Conservation (phyloP, 2,329 filamentous ascomycete species). For the Sporothrix protearum region DNA sequence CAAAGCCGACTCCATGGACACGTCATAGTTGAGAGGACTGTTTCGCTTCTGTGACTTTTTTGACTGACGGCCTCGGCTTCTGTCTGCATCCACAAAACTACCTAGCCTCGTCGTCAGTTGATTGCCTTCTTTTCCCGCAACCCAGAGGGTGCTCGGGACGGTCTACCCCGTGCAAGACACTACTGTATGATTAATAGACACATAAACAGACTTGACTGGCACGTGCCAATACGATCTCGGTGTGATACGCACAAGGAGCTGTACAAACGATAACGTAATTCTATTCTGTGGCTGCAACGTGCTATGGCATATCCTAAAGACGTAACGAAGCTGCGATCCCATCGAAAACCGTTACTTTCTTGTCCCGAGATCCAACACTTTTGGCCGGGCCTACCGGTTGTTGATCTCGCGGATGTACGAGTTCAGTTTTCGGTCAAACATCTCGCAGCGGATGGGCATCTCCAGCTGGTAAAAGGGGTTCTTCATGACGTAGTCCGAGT, state of each 20-base stretch:
- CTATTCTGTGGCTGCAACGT: background rate
- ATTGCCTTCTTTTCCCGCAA: background rate
- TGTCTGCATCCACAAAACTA: background rate
- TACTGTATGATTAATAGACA: conserved; percentile 26
- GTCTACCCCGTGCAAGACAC: background rate
- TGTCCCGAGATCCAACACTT: background rate
- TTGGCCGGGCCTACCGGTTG: conserved; percentile 44
- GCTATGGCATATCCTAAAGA: background rate
- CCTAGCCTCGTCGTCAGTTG: background rate
- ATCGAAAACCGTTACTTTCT: background rate
- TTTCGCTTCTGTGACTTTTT: background rate
- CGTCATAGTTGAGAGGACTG: conserved; percentile 52
- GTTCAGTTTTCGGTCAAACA: conserved; percentile 82
- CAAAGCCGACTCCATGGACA: conserved; percentile 73
- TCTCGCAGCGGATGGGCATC: conserved; percentile 94
- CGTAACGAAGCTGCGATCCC: background rate
- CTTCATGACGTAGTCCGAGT: conserved; percentile 98
- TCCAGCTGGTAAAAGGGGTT: conserved; percentile 98
- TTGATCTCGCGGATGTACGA: conserved; percentile 75
- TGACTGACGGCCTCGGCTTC: background rate
- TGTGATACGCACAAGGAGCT: too few relatives aligned
- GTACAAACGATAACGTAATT: background rate
- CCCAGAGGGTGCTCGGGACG: background rate
- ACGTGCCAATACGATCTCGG: background rate
- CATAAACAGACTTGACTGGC: background rate